These are phyloP conservation scores for Fusarium gaditjirri DNA, from an alignment of 2,329 filamentous ascomycete genomes.

Conservation along the genomic window DNA sequence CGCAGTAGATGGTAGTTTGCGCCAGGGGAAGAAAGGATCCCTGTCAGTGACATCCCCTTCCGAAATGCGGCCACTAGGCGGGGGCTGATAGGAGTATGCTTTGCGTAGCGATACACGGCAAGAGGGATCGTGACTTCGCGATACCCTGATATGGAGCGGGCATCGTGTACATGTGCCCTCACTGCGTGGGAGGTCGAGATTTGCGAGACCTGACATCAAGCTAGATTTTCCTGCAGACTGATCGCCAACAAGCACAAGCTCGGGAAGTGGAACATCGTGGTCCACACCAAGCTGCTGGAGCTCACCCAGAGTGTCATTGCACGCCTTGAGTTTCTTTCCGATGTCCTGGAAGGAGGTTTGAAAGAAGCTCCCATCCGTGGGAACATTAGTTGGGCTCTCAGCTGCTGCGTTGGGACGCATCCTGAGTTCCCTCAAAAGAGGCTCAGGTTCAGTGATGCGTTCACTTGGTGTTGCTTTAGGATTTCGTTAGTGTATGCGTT, in stretches of 20 bases:
- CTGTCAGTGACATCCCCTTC: conserved; percentile 59
- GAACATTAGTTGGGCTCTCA: conserved; percentile 43
- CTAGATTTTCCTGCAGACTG: conserved; percentile 87
- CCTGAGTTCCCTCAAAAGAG: conserved; percentile 53
- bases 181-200: conserved; percentile 76
- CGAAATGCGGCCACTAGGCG: conserved; percentile 51
- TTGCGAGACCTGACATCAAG: conserved; percentile 71
- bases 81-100: conserved; percentile 68
- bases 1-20: conserved; percentile 55
- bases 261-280: conserved; percentile 76
- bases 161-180: conserved; percentile 82
- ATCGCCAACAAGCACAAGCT: conserved; percentile 85
- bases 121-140: conserved; percentile 68
- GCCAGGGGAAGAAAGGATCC: conserved; percentile 75
- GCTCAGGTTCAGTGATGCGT: conserved; percentile 49
- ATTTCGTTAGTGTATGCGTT: conserved; percentile 14
- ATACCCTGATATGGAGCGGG: conserved; percentile 81
- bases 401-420: conserved; percentile 40
- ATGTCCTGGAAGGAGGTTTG: conserved; percentile 62
- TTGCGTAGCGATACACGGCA: conserved; percentile 74
- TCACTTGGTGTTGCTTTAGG: conserved; percentile 53
- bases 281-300: conserved; percentile 79
- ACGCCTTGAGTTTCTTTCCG: conserved; percentile 70
- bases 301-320: conserved; percentile 73
- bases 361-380: conserved; percentile 52